Base-by-base conservation (phyloP, 768 basidiomycete genomes). In the Boletus vinaceobasis region DNA sequence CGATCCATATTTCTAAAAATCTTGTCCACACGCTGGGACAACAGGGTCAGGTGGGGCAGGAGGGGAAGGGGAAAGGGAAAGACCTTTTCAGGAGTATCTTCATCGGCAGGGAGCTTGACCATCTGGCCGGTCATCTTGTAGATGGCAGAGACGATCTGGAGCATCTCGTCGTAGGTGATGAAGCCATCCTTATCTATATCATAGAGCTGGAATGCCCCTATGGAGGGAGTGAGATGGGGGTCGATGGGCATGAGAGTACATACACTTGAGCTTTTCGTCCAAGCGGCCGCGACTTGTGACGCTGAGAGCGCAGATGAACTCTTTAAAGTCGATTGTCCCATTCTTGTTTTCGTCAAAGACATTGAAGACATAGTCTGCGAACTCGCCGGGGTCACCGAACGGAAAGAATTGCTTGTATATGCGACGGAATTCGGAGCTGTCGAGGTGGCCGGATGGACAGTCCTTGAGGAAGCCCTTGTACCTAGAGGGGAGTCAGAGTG, bases 321-420 rank as follows among this genome's bases (percentile, higher is more conserved):
- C 96, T 65, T 95, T 96, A 74, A 99, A 99, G 77, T 99, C 97
- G 75, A 99, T 99, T 27, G 90, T 93, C 52, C 92, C 93, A 73
- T 91, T 95, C 80, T 88, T 87, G 78, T 96, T 92, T 67, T 87
- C 86, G 70, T 96, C 93, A 70, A 94, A 95, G 55, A 98, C 95
- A 66, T 97, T 94, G 81, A 99, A 99, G 66, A 99, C 96, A 65
- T 96, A 95, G 73, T 98, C 91, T 37, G 97, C 94, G 67, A 99
- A 99, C 70, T 96, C 90, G 55, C 78, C 85, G 8, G 97, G 96
- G 72, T 99, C 96, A 58, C 97, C 97, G 66, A 99, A 99, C 26
- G 97, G 97, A 80, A 99, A 99, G 88, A 99, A 99, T 73, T 98
- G 97, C 70, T 94, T 93, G 82, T 98, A 99, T 79, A 99, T 99